A percentile compares a stretch with the other conserved stretches of the same genome.
These are phyloP conservation scores for Patellifolia procumbens DNA, from an alignment of 179 eudicot species.

Conservation along the genomic window DNA sequence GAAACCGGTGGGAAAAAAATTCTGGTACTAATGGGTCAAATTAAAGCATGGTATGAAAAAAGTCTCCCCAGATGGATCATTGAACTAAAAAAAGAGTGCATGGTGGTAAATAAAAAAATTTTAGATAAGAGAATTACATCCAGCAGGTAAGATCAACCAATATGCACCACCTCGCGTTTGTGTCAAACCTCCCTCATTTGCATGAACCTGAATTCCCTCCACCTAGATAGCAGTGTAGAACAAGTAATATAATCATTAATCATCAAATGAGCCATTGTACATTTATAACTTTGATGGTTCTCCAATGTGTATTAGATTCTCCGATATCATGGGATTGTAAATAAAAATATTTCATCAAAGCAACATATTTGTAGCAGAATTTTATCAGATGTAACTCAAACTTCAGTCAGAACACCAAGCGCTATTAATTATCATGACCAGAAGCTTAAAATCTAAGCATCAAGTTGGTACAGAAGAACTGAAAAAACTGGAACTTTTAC, in stretches of 20 bases:
- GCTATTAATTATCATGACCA: not conserved
- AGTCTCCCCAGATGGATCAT: not conserved
- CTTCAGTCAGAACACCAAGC: not conserved
- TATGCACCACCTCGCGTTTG: constrained; percentile 91
- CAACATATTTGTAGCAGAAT: not conserved
- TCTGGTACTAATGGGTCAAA: not conserved
- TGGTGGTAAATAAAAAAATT: not conserved
- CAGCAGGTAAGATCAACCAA: constrained; percentile 97
- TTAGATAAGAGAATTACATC: constrained; percentile 56
- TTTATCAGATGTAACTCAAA: not conserved
- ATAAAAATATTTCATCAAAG: not conserved
- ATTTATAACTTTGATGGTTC: not conserved
- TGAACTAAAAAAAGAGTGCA: not conserved
- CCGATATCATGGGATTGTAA: not conserved
- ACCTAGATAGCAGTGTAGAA: constrained; percentile 52
- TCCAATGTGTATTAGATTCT: not conserved
- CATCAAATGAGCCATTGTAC: not conserved
- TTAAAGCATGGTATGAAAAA: not conserved
- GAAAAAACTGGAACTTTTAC: not conserved
- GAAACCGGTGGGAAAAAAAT: not conserved
- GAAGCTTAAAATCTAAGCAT: not conserved
- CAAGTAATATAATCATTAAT: constrained; percentile 2
- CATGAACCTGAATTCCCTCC: constrained; percentile 90
- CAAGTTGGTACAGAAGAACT: not conserved
- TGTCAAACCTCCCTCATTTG: constrained; percentile 90